These are phyloP conservation scores for Calonectria multiphialidica DNA, from an alignment of 2,329 filamentous ascomycete species.

Conservation along the genomic window DNA sequence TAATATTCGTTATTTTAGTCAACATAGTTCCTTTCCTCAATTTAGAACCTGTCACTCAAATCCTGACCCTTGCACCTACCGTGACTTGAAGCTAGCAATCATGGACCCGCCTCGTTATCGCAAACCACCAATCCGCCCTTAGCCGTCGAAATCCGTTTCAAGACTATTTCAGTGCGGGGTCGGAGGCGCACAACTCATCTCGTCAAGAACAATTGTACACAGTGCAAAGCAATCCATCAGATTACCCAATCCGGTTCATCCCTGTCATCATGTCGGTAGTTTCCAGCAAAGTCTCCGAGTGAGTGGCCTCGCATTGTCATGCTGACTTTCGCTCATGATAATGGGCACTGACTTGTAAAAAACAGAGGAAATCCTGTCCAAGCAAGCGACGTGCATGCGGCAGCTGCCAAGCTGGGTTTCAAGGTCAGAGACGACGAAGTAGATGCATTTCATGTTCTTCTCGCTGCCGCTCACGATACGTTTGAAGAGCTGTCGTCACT, in stretches of 20 bases:
- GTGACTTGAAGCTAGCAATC: background rate
- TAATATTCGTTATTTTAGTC: no score
- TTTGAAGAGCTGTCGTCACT: background rate
- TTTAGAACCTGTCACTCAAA: no score
- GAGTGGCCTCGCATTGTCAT: background rate
- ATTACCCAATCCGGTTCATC: background rate
- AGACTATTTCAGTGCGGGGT: background rate
- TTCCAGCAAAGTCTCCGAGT: constrained; percentile 1
- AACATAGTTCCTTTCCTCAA: no score
- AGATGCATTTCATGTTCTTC: background rate
- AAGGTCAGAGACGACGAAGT: background rate
- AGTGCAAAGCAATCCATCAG: background rate
- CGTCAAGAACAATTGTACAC: background rate
- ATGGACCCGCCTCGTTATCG: background rate
- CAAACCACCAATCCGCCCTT: background rate
- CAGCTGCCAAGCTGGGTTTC: background rate
- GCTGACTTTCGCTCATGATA: background rate
- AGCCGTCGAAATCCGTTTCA: background rate
- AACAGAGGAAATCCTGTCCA: background rate
- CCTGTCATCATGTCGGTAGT: background rate
- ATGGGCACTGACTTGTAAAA: background rate
- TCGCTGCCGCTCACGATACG: background rate
- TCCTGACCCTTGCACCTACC: no score
- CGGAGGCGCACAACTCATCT: background rate
- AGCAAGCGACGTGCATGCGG: background rate